These are phyloP conservation scores for Lactarius indigo DNA, from an alignment of 768 basidiomycete species.

Conservation along the genomic window DNA sequence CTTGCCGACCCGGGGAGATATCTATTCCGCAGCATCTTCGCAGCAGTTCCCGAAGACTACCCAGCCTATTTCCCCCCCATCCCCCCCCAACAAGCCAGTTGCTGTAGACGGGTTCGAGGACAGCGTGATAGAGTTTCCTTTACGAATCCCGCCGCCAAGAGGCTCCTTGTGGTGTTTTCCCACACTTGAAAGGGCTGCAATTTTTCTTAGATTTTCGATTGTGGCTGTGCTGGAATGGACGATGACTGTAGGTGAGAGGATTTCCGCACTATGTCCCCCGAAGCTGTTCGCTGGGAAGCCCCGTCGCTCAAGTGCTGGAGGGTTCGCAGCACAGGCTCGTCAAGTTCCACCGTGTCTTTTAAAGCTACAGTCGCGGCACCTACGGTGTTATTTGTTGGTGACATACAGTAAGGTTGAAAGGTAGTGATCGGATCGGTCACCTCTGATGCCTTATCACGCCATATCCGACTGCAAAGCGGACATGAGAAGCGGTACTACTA, in stretches of 20 bases:
- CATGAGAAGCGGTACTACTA: background rate
- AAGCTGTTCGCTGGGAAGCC: background rate
- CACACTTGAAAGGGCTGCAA: background rate
- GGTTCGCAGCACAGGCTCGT: background rate
- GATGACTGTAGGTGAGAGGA: background rate
- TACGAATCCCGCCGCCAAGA: background rate
- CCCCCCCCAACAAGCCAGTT: background rate
- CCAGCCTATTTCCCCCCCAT: no score
- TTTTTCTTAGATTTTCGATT: background rate
- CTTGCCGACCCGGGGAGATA: background rate
- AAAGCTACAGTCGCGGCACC: background rate
- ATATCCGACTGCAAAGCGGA: background rate
- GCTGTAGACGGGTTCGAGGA: background rate
- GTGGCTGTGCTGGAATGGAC: background rate
- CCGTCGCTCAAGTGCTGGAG: background rate
- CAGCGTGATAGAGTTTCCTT: background rate
- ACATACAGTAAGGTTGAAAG: background rate
- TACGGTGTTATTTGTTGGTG: background rate
- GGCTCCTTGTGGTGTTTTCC: background rate
- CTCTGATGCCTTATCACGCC: background rate
- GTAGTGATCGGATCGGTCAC: background rate
- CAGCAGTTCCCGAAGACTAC: no score
- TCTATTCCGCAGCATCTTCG: background rate
- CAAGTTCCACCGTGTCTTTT: background rate
- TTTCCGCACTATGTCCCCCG: background rate